Base-by-base conservation (phyloP, 768 basidiomycete genomes). In the Roridomyces roridus region DNA sequence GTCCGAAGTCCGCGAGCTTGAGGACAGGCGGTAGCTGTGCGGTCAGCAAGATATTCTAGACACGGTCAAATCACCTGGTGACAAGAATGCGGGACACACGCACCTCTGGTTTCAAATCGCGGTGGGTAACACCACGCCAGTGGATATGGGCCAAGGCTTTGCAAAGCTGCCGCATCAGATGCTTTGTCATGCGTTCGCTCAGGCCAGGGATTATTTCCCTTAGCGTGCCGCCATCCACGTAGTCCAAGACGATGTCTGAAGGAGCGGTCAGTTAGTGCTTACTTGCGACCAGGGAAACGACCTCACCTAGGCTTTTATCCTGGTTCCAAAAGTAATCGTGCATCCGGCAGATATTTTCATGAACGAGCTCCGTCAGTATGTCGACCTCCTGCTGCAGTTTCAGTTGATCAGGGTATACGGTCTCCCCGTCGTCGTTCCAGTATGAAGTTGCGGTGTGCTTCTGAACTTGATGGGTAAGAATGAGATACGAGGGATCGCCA, bases 1-100 rank as follows among this genome's bases (percentile, higher is more conserved):
- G 82, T 5, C 96, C 96, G 67, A 97, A 98, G 70, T 98, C 96
- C 3, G 96, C 95, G n/a, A 98, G 88, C 67, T 97, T 98, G 63
- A 92, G 85, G 2, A 74, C 70, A 0, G 89, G 90, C 0, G 90
- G 91, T 1, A 76, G 59, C 37, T 86, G 82, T 11, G 67, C 76
- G 1, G 93, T 94, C 15, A 97, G 72, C 1, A 96, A 80, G 11
- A 96, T 84, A 63, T 96, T 96, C 88, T 92, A 55, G 18, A 46
- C 23, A 25, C 55, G 43, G 54, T 52, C 63, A 35, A 1, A 31
- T 23, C 17, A 29, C 37, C 5, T 18, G 12, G n/a, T 24, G 3
- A 23, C 35, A 28, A 46, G 18, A 55, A 46, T 31, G 65, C 61
- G 41, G 21, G 31, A 36, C 73, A 68, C 2, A 56, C 53, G 18